Evolutionary conservation across 805 yeast genomes (phyloP).

Genomic region (Wickerhamomyces kurtzmanii): DNA sequence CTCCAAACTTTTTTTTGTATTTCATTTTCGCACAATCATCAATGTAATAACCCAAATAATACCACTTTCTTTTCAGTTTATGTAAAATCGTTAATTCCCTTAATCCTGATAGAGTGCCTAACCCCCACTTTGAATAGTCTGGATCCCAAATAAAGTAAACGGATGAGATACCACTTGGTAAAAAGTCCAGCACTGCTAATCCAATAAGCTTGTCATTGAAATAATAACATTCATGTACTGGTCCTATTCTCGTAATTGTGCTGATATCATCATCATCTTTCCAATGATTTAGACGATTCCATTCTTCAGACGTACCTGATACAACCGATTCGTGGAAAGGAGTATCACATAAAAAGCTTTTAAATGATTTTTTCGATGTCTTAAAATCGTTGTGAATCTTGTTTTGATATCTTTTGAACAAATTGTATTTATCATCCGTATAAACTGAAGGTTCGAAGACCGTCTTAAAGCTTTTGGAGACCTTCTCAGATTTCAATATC

Average conservation of each 20-base stretch:
- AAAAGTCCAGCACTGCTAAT: slow-evolving; percentile 64
- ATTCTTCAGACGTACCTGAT: slow-evolving; percentile 13
- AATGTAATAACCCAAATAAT: slow-evolving; percentile 75
- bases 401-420: slow-evolving; percentile 65
- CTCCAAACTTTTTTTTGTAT: slow-evolving; percentile 74
- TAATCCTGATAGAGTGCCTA: slow-evolving; percentile 73
- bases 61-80: slow-evolving; percentile 34
- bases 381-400: slow-evolving; percentile 57
- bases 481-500: too few relatives aligned
- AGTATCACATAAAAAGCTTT: slow-evolving; percentile 55
- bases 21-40: slow-evolving; percentile 76
- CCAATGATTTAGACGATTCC: slow-evolving; percentile 28
- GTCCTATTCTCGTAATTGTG: slow-evolving; percentile 33
- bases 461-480: slow-evolving; percentile 26
- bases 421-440: slow-evolving; percentile 47
- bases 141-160: slow-evolving; percentile 90
- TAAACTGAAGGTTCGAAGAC: slow-evolving; percentile 41
- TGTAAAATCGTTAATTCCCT: slow-evolving; percentile 53
- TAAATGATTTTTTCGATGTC: slow-evolving; percentile 37
- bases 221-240: slow-evolving; percentile 74
- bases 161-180: slow-evolving; percentile 71
- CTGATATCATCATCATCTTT: slow-evolving; percentile 5
- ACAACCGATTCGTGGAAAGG: slow-evolving; percentile 37
- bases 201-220: slow-evolving; percentile 56
- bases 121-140: slow-evolving; percentile 52